Percentiles rank a stretch among this genome's conserved stretches.
phyloP scores from a whole-genome alignment of 345 rosid genomes.

The Noccaea bulbosa region DNA sequence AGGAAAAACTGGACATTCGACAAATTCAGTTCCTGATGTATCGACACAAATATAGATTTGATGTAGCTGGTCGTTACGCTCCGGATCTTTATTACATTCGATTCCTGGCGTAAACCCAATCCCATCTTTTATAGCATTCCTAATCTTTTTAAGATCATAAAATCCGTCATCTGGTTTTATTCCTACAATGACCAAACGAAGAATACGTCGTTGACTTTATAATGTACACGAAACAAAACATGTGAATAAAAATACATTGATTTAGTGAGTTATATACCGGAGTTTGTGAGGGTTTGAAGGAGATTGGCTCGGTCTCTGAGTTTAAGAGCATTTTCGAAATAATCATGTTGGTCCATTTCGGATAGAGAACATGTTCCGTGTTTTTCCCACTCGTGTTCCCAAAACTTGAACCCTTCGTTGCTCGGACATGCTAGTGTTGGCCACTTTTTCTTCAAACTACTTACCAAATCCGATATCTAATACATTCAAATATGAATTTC shows the following conservation, averaged over 20 bases:
- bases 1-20: constrained; percentile 63
- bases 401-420: constrained; percentile 60
- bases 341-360: constrained; percentile 64
- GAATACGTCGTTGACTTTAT: not conserved
- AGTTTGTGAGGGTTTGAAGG: constrained; percentile 53
- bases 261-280: constrained; percentile 42
- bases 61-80: constrained; percentile 54
- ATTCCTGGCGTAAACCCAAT: constrained; percentile 62
- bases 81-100: constrained; percentile 62
- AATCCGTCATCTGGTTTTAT: constrained; percentile 65
- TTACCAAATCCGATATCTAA: constrained; percentile 61
- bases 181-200: constrained; percentile 36
- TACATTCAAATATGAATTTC: no score
- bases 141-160: constrained; percentile 49
- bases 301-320: constrained; percentile 60
- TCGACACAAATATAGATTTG: constrained; percentile 73
- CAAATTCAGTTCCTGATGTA: constrained; percentile 63
- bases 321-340: constrained; percentile 63
- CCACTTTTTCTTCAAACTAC: constrained; percentile 58
- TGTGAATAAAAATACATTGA: not conserved
- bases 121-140: constrained; percentile 52
- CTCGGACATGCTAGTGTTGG: constrained; percentile 81
- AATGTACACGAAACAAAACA: not conserved
- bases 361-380: constrained; percentile 88
- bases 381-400: constrained; percentile 88